Evolutionary conservation across 257 asterid genomes (phyloP), one percentile per base, ranked within the genome.

Genomic region (Agastache rugosa): DNA sequence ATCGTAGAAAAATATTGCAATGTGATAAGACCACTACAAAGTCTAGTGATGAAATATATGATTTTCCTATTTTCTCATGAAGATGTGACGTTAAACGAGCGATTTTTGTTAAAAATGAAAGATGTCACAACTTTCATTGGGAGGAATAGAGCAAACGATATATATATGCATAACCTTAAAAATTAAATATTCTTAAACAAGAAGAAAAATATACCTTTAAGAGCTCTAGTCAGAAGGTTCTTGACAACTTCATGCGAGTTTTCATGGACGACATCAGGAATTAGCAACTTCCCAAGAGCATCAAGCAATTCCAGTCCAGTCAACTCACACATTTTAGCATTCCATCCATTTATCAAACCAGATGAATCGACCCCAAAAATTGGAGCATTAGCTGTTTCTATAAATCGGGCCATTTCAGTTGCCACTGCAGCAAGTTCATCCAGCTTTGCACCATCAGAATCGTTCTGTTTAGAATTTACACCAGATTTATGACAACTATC

Each of bases 281-380:
- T 19, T 23, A 88, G 79, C 4, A 87, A 82, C 75, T 79, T 88
- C 68, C 94, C 96, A 8, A 78, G 31, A 77, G 93, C 97, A 67
- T 84, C 85, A 17, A 72, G 61, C 67, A 77, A 80, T 50, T 76
- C 79, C 23, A 89, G 71, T 39, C 89, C 90, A 3, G 90, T 91
- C 66, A 91, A 74, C 79, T 91, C 96, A 63, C 78, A 75, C 78
- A 91, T 87, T 78, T 89, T 88, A 25, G 77, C 51, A 51, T 91
- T 91, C 97, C 95, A 90, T 39, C 91, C 91, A 78, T 88, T 88
- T 69, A 88, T 74, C 63, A 78, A 22, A 53, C 91, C 91, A 7
- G 82, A 81, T 44, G 71, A 70, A 80, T 88, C 87, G 12, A 87
- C 95, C 56, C 88, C 90, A 50, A 90, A 88, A 47, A 90, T 84